Evolutionary conservation across 495 filamentous ascomycete species (phyloP), one percentile per base, ranked within the genome.

Genomic region (Aspergillus biplanus): DNA sequence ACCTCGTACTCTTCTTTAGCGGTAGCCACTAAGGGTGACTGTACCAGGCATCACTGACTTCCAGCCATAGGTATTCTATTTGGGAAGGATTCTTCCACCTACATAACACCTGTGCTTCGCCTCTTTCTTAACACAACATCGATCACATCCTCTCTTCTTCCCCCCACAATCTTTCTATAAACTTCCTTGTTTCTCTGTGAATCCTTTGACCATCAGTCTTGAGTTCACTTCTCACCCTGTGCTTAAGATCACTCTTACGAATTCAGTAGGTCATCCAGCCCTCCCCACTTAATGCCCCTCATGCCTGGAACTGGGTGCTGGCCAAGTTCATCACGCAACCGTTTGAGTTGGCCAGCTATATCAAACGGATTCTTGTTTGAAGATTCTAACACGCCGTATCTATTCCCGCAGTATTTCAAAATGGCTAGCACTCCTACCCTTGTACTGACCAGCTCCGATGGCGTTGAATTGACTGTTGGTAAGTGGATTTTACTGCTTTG

Each of bases 371-470:
- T 27, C 2, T 27, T 27, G 21, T 27, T 27, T 27, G 21, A 8
- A 44, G 39, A 18, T 54, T 34, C 52, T 54, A 54, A 54, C 52
- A 34, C 32, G 15, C 6, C 7, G 7, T 7, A 33, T 34, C 52
- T 33, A 15, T 16, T 7, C 16, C 54, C 52, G 13, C 9, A 61
- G 56, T 39, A 9, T 32, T 13, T 63, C 58, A 69, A 63, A 34
- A 74, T 69, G 68, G 47, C 69, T 48, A 42, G 37, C 47, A 33
- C 50, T 11, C 52, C 59, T 12, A 63, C 62, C 7, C 82, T 90
- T 68, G 81, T 71, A 32, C 80, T 90, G 18, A 75, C 75, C 54
- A 86, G 83, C 76, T 87, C 83, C 49, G 87, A 90, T 70, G 76
- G 75, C 59, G 78, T 78, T 48, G 75, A 81, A 18, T 74, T 89